Percentiles rank a stretch among this genome's conserved stretches.
Evolutionary conservation across 768 basidiomycete genomes (phyloP).

Genomic region (Hypholoma sublateritium): DNA sequence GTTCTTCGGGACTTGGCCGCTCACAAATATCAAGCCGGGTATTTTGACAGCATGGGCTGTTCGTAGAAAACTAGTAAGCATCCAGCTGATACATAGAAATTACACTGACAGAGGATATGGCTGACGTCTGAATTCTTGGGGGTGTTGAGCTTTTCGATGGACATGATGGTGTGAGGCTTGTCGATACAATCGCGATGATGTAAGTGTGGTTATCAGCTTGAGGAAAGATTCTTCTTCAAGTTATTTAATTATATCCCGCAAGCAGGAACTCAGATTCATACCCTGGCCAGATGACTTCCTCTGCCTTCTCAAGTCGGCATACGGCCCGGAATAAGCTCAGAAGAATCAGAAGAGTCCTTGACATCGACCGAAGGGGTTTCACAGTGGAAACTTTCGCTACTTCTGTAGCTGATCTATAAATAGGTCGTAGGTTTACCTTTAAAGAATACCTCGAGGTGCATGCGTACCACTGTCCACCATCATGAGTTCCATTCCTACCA

Average conservation of each 20-base stretch:
- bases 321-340: not conserved
- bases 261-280: too few relatives aligned
- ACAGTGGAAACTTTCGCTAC: not conserved
- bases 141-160: conserved; percentile 56
- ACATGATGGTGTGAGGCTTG: conserved; percentile 31
- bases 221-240: not conserved
- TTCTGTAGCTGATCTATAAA: not conserved
- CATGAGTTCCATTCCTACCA: conserved; percentile 10
- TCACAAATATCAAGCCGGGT: conserved; percentile 59
- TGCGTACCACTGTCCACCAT: not conserved
- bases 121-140: conserved; percentile 40
- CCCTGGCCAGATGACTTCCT: not conserved
- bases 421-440: not conserved
- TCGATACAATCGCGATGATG: not conserved
- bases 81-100: conserved; percentile 8
- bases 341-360: not conserved
- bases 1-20: conserved; percentile 58
- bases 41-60: conserved; percentile 58
- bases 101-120: conserved; percentile 51
- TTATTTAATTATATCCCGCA: not conserved
- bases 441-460: not conserved
- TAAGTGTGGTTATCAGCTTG: not conserved
- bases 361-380: not conserved
- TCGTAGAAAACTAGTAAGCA: not conserved
- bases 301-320: not conserved